phyloP scores from a whole-genome alignment of 2,329 filamentous ascomycete genomes.

The Penicillium janthinellum region DNA sequence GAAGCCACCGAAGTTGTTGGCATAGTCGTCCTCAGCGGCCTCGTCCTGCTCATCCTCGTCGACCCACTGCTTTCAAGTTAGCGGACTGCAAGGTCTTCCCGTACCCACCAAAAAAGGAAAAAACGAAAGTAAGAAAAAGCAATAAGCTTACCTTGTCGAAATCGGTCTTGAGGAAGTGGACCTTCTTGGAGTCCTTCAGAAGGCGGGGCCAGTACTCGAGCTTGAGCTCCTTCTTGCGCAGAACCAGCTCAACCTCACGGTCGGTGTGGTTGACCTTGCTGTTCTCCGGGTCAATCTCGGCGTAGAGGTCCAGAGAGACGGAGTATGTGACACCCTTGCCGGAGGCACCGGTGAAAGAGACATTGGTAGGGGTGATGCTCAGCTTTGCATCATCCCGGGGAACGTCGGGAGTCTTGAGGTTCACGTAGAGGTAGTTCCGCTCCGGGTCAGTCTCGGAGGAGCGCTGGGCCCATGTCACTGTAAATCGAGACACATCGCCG shows the following conservation, averaged over 20 bases:
- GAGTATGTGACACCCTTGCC: slow-evolving; percentile 86
- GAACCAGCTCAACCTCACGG: slow-evolving; percentile 84
- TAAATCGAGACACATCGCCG: slow-evolving; percentile 4
- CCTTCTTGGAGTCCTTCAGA: slow-evolving; percentile 84
- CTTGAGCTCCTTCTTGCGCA: slow-evolving; percentile 96
- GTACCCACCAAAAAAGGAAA: not conserved
- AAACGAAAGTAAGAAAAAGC: not conserved
- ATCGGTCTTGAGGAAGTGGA: slow-evolving; percentile 97
- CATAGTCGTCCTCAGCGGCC: slow-evolving; percentile 74
- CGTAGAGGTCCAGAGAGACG: slow-evolving; percentile 84
- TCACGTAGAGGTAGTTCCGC: slow-evolving; percentile 95
- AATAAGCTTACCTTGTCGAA: slow-evolving; percentile 77
- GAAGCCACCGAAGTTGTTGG: slow-evolving; percentile 55
- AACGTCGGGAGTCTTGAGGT: slow-evolving; percentile 86
- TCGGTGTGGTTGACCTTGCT: slow-evolving; percentile 86
- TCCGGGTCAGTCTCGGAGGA: slow-evolving; percentile 75
- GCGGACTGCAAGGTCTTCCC: slow-evolving; percentile 4
- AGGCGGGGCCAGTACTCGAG: slow-evolving; percentile 95
- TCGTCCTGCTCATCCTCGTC: slow-evolving; percentile 98
- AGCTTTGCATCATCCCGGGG: slow-evolving; percentile 74
- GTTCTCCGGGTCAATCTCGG: slow-evolving; percentile 81
- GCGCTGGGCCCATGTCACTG: slow-evolving; percentile 98
- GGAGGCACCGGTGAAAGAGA: slow-evolving; percentile 82
- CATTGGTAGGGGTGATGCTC: slow-evolving; percentile 73
- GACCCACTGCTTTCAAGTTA: slow-evolving; percentile 67